phyloP scores from a whole-genome alignment of 164 flowering plant species.

The Malania oleifera region DNA sequence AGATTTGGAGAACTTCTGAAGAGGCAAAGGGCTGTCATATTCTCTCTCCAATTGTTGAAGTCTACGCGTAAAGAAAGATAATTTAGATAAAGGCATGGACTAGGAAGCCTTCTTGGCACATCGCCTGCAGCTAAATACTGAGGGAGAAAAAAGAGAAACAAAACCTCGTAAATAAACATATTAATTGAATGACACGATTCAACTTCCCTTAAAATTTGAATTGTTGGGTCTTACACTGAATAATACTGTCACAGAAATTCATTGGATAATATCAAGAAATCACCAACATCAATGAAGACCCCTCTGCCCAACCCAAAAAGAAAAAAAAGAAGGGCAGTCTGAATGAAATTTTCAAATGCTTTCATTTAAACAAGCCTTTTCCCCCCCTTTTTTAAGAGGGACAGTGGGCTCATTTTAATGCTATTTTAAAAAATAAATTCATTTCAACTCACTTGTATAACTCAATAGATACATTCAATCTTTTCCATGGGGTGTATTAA shows the following conservation, averaged over 20 bases:
- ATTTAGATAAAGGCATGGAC: conserved; percentile 30
- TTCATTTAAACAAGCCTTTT: background rate
- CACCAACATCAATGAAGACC: background rate
- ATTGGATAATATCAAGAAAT: background rate
- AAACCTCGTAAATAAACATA: background rate
- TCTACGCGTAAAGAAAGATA: conserved; percentile 39
- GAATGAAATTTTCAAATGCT: background rate
- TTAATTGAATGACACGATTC: background rate
- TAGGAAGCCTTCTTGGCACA: conserved; percentile 32
- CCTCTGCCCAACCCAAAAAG: too few species aligned
- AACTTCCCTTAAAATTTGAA: background rate
- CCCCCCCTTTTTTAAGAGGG: too few species aligned
- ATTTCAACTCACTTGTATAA: background rate
- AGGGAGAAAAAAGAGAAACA: conserved; percentile 2
- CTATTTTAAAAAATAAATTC: too few species aligned
- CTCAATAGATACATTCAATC: background rate
- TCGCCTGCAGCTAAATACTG: conserved; percentile 46
- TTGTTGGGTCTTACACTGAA: background rate
- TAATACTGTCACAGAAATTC: background rate
- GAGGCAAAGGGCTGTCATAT: conserved; percentile 32
- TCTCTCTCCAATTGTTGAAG: conserved; percentile 31
- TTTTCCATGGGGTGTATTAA: background rate
- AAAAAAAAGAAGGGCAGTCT: background rate
- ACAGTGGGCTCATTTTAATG: too few species aligned
- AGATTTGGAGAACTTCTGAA: conserved; percentile 44